Conservation (phyloP, 768 basidiomycete genomes). For the Pulveroboletus sp. region DNA sequence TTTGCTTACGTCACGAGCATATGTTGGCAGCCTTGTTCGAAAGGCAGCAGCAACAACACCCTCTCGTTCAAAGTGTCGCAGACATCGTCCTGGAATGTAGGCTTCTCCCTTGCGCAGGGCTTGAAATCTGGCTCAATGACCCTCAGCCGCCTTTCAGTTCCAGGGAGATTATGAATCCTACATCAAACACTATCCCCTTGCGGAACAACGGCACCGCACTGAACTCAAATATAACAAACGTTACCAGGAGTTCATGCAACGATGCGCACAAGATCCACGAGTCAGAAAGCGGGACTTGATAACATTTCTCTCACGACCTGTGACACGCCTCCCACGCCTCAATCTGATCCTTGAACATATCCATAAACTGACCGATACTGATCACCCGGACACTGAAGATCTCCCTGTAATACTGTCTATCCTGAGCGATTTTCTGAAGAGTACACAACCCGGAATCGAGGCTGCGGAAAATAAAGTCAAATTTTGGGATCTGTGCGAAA, state of each 20-base stretch:
- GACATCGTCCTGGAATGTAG: constrained; percentile 83
- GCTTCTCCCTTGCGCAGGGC: constrained; percentile 19
- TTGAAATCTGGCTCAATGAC: constrained; percentile 17
- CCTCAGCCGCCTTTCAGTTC: constrained; percentile 41
- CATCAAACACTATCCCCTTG: constrained; percentile 85
- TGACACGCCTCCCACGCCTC: constrained; percentile 84
- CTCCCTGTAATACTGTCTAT: constrained; percentile 71
- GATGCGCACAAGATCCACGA: constrained; percentile 59
- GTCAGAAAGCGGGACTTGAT: constrained; percentile 74
- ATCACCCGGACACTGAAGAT: constrained; percentile 78
- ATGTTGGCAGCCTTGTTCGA: constrained; percentile 73
- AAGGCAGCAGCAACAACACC: constrained; percentile 83
- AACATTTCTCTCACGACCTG: constrained; percentile 81
- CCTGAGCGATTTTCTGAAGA: constrained; percentile 71
- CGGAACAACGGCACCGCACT: constrained; percentile 77
- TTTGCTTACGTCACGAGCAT: constrained; percentile 62
- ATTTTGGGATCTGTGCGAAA: constrained; percentile 79
- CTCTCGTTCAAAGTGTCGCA: constrained; percentile 76
- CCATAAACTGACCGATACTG: constrained; percentile 60
- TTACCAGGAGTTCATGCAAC: constrained; percentile 68
- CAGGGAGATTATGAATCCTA: constrained; percentile 72
- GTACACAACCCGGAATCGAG: constrained; percentile 86
- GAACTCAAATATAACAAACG: constrained; percentile 66
- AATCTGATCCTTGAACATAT: constrained; percentile 71
- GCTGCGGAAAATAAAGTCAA: constrained; percentile 91